Base-by-base conservation (phyloP, 345 rosid species). In the Excoecaria cochinchinensis region DNA sequence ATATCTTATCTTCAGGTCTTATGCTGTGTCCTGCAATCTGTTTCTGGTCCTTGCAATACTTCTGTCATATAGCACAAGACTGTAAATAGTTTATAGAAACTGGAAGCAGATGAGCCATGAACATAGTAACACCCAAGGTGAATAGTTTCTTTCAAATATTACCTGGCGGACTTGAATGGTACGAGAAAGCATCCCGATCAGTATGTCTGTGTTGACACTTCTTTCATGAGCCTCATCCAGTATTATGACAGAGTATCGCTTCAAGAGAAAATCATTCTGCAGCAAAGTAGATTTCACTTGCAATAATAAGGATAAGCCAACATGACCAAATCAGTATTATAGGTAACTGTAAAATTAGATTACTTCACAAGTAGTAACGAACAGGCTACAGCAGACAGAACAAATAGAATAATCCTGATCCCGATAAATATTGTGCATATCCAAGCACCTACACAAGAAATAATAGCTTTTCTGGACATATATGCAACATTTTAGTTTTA, bases 221-320 rank as follows among this genome's bases (percentile, higher is more conserved):
- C 98, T 90, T 80, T 94, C 98, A 79, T 94, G 98, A 75, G 97
- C 97, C 84, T 94, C 97, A 74, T 92, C 97, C 70, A 94, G 87
- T 76, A 94, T 84, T 74, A 94, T 83, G 81, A 92, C 91, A 5
- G 97, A 94, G 86, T 94, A 94, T 55, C 88, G 89, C 79, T 82
- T 91, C 88, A 94, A 76, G 25, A 91, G 70, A 85, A 90, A 77
- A 76, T 94, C 98, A 83, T 72, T 89, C 97, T 94, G 91, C 88
- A 83, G 57, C 77, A 79, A 39, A 78, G 42, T 61, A 82, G 15
- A 40, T 50, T 40, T 39, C 16, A 70, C 11, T 19, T 11, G 38
- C 6, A 64, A 47, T 63, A 64, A 17, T 25, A 59, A 59, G 56
- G 71, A 31, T 4, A 67, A 39, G 40, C 25, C 44, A 15, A 59